Conservation (phyloP, 768 basidiomycete species). For the Phanerochaete sordida region DNA sequence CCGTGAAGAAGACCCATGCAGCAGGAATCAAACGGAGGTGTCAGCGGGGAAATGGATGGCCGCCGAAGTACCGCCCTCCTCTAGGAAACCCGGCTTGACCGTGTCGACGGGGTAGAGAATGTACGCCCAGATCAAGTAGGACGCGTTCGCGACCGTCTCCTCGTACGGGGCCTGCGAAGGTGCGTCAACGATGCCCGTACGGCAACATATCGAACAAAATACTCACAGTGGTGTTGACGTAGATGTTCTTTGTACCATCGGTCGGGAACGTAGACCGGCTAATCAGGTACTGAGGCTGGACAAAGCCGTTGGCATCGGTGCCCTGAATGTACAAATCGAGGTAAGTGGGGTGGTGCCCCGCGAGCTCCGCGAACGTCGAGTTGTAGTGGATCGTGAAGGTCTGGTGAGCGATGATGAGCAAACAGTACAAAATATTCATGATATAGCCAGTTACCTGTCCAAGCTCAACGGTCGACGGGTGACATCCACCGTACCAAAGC, state of each 20-base stretch:
- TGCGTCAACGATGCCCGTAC: no score
- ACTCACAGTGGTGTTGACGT: slow-evolving; percentile 2
- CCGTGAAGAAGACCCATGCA: background rate
- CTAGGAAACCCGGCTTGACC: background rate
- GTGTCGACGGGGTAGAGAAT: background rate
- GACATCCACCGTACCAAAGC: background rate
- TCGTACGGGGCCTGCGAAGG: background rate
- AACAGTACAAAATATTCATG: no score
- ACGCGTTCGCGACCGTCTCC: background rate
- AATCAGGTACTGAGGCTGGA: background rate
- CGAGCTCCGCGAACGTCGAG: background rate
- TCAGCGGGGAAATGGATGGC: no score
- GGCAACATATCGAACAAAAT: no score
- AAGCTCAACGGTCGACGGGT: background rate
- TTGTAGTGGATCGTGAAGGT: slow-evolving; percentile 1
- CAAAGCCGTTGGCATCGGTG: background rate
- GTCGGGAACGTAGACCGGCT: background rate
- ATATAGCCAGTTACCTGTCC: background rate
- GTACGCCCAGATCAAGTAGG: background rate
- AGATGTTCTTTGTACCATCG: background rate
- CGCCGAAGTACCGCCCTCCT: background rate
- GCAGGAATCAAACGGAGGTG: no score
- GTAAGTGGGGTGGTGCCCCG: background rate
- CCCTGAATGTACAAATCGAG: background rate
- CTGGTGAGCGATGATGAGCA: background rate